Percentiles rank a stretch among this genome's conserved stretches.
Conservation (phyloP, 2,329 filamentous ascomycete species). For the Fusarium sp. region DNA sequence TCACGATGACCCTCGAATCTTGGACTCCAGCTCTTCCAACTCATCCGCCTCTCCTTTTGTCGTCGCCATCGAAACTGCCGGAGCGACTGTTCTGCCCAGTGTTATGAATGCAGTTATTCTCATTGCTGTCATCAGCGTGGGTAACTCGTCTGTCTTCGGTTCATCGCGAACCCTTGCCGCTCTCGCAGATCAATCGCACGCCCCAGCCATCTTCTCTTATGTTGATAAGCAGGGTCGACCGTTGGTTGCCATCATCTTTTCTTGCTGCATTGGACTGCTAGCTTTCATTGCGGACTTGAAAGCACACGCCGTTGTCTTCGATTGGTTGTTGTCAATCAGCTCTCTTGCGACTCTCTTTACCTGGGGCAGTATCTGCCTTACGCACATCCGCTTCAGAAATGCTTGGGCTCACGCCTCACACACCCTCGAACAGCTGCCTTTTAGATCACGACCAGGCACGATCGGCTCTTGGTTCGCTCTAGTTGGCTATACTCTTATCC, state of each 20-base stretch:
- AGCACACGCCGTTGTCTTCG: conserved; percentile 74
- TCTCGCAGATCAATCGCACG: conserved; percentile 88
- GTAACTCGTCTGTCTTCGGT: conserved; percentile 92
- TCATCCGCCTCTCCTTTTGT: conserved; percentile 89
- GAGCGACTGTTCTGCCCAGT: conserved; percentile 84
- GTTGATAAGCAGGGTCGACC: conserved; percentile 87
- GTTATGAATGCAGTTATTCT: conserved; percentile 96
- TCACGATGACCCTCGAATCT: conserved; percentile 75
- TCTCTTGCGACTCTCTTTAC: conserved; percentile 82
- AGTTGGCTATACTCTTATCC: conserved; percentile 79
- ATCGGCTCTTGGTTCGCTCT: conserved; percentile 86
- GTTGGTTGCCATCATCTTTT: conserved; percentile 78
- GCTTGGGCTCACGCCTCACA: conserved; percentile 80
- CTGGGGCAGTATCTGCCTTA: conserved; percentile 86
- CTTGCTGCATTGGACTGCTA: conserved; percentile 78
- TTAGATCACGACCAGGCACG: conserved; percentile 82
- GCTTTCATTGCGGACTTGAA: conserved; percentile 80
- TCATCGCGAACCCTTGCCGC: conserved; percentile 93
- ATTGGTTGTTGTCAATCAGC: conserved; percentile 83
- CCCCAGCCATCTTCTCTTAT: conserved; percentile 82
- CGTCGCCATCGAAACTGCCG: conserved; percentile 87
- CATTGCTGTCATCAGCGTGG: conserved; percentile 91
- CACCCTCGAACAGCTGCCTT: conserved; percentile 82
- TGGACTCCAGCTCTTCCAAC: conserved; percentile 71
- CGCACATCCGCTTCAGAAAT: conserved; percentile 91